Conservation (phyloP, 768 basidiomycete species). For the Tulasnella sp. region DNA sequence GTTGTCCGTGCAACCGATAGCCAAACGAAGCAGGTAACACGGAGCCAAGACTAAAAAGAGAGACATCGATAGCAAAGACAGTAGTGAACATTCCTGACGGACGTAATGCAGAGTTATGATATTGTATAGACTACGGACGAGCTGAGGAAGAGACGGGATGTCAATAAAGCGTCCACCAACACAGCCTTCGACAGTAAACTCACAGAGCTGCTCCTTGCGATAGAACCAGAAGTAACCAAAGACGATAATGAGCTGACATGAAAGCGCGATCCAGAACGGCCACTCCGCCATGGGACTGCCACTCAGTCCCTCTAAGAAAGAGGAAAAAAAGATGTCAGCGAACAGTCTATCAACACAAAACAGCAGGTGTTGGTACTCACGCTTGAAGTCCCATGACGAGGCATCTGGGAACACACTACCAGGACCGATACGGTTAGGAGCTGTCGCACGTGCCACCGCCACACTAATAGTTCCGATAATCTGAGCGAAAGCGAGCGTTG, state of each 20-base stretch:
- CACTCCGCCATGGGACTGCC: conserved; percentile 75
- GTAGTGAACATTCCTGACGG: no score
- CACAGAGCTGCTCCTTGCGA: conserved; percentile 74
- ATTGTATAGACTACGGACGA: no score
- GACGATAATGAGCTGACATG: conserved; percentile 73
- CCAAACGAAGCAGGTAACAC: no score
- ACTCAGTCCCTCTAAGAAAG: conserved; percentile 23
- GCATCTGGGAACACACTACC: conserved; percentile 85
- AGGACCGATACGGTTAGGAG: conserved; percentile 82
- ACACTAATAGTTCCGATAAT: conserved; percentile 83
- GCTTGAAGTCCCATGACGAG: conserved; percentile 78
- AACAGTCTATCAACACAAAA: background rate
- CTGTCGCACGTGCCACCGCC: conserved; percentile 85
- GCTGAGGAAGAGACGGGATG: no score
- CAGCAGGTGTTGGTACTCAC: conserved; percentile 25
- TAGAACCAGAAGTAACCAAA: conserved; percentile 96
- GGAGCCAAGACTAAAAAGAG: no score
- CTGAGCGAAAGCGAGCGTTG: conserved; percentile 83
- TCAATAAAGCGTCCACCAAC: no score
- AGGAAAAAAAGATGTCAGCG: conserved; percentile 12
- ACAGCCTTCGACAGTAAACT: conserved; percentile 7
- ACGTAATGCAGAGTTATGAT: no score
- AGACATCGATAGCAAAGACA: no score
- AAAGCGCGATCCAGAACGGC: conserved; percentile 73
- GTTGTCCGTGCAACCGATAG: no score